Evolutionary conservation across 805 yeast genomes (phyloP).

Genomic region (Starmera quercuum): DNA sequence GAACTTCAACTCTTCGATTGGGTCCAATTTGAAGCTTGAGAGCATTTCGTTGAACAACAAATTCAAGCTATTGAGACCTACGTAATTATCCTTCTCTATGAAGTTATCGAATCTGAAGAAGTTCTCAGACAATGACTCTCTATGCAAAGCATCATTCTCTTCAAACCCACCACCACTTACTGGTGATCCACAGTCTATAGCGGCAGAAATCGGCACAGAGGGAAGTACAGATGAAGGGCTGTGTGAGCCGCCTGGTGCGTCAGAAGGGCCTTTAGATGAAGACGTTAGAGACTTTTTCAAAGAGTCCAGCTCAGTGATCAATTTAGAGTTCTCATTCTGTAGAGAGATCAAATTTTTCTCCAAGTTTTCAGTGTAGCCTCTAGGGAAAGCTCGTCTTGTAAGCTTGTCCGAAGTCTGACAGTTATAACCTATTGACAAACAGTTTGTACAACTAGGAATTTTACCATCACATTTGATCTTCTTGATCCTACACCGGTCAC

Average conservation of each 20-base stretch:
- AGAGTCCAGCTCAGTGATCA: constrained; percentile 27
- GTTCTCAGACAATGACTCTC: constrained; percentile 2
- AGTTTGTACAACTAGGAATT: constrained; percentile 59
- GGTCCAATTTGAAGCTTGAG: constrained; percentile 7
- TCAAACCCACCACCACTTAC: no score
- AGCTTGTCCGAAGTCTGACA: constrained; percentile 70
- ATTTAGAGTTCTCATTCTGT: constrained; percentile 44
- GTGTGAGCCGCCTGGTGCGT: not conserved
- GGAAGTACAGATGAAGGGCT: not conserved
- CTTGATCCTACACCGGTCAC: constrained; percentile 73
- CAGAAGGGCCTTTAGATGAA: constrained; percentile 1
- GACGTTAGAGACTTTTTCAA: constrained; percentile 9
- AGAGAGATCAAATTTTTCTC: constrained; percentile 54
- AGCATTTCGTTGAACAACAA: constrained; percentile 12
- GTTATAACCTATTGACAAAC: constrained; percentile 54
- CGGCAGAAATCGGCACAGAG: not conserved
- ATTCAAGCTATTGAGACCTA: constrained; percentile 19
- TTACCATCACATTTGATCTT: constrained; percentile 73
- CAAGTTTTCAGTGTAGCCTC: constrained; percentile 71
- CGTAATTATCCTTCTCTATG: constrained; percentile 13
- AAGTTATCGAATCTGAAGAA: constrained; percentile 19
- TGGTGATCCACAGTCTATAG: no score
- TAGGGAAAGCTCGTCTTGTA: constrained; percentile 71
- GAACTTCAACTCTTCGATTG: constrained; percentile 22
- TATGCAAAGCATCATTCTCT: not conserved